These are phyloP conservation scores for Thinopyrum elongatum DNA, from an alignment of 176 grass and related monocot species.

Conservation along the genomic window DNA sequence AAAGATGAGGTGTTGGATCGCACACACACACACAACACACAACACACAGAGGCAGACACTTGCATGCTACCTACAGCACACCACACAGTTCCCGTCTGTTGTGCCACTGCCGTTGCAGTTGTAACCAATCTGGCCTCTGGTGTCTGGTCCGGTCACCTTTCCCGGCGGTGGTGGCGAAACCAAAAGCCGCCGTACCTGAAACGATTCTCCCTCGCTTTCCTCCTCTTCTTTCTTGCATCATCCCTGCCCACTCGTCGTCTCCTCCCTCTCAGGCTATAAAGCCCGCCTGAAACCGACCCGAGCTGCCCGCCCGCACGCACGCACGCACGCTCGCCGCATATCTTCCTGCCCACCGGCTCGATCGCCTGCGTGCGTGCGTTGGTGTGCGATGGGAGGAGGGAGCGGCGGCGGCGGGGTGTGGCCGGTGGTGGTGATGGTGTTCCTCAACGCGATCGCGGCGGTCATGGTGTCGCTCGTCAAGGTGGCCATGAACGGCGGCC, in stretches of 20 bases:
- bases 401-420: background rate
- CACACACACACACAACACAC: no score
- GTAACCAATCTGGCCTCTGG: background rate
- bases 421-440: slow-evolving; percentile 11
- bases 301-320: no score
- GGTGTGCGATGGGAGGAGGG: background rate
- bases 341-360: background rate
- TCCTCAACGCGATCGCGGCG: slow-evolving; percentile 1
- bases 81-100: background rate
- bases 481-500: background rate
- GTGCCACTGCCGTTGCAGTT: background rate
- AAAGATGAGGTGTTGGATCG: background rate
- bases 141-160: background rate
- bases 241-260: background rate
- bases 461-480: background rate
- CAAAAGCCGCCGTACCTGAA: slow-evolving; percentile 30
- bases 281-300: background rate
- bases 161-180: background rate
- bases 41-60: background rate
- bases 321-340: background rate
- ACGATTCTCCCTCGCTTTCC: slow-evolving; percentile 18
- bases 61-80: slow-evolving; percentile 37
- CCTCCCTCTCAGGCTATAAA: background rate
- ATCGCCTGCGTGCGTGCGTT: background rate
- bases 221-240: background rate